Evolutionary conservation across 106 monocot species (phyloP).

Genomic region (Agapanthus africanus): DNA sequence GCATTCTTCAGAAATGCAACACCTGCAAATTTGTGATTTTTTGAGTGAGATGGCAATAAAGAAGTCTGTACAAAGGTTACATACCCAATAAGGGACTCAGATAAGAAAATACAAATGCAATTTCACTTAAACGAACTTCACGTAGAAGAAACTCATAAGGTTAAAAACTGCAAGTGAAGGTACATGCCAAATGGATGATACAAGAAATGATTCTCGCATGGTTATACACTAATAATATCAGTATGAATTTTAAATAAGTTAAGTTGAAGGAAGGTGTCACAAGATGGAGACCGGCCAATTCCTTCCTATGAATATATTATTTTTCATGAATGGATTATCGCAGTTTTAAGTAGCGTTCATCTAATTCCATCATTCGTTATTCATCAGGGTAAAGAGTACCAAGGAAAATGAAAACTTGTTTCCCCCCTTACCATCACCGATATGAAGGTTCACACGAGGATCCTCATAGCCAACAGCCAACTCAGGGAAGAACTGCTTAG

Average conservation of each 20-base stretch:
- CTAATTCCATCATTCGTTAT: background rate
- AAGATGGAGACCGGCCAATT: background rate
- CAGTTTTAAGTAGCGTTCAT: background rate
- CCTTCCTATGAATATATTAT: background rate
- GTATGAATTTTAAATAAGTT: too few relatives aligned
- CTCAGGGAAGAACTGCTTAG: constrained; percentile 25
- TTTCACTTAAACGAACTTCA: background rate
- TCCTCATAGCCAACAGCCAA: constrained; percentile 30
- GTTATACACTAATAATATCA: too few relatives aligned
- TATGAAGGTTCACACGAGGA: constrained; percentile 25
- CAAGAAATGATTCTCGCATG: too few relatives aligned
- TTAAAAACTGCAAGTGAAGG: too few relatives aligned
- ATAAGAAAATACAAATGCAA: background rate
- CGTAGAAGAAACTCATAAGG: background rate
- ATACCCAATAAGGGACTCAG: background rate
- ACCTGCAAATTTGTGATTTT: constrained; percentile 34
- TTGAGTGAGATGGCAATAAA: background rate
- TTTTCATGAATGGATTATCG: background rate
- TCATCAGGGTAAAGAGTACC: background rate
- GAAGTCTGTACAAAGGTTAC: background rate
- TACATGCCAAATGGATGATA: too few relatives aligned
- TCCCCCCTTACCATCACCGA: constrained; percentile 19
- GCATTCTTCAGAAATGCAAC: constrained; percentile 46
- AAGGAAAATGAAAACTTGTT: background rate
- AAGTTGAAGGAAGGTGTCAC: too few relatives aligned